Base-by-base conservation (phyloP, 495 filamentous ascomycete species). In the Lasiosphaeria miniovina region DNA sequence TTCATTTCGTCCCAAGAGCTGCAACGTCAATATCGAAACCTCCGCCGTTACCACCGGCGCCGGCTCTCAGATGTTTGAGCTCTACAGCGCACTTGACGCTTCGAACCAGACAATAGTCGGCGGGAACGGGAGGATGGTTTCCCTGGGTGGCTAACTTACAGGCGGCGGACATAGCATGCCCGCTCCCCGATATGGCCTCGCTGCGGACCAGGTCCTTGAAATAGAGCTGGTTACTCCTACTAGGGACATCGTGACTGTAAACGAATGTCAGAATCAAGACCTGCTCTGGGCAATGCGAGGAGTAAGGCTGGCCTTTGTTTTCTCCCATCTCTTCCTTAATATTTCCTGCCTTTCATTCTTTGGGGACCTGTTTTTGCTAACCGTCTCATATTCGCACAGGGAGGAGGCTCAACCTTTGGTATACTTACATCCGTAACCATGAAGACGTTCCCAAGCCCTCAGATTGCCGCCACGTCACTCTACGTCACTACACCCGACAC, bases 231-330 rank as follows among this genome's bases (percentile, higher is more conserved):
- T 90, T 4, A 84, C 81, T 3, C 80, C 80, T 0, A 56, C 52
- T 0, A 86, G 87, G 0, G 70, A 81, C 1, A 74, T 83, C 15
- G 53, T 87, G 35, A 78, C 71, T 0, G 81, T 80, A 5, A 84
- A 81, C 54, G 80, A 81, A 50, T 80, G 78, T 55, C 72, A 82
- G 61, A 78, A 88, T 59, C 51, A 71, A 0, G 87, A 89, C 65
- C 64, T 90, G 6, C 89, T 85, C 68, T 89, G 84, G 86, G 87
- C 87, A 8, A 75, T 88, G 43, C 75, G 81, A 38, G 87, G 86
- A 1, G 76, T 81, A 64, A 71, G 77, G 24, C 2, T 66, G n/a
- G 1, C 41, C 5, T 46, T 14, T 48, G 1, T 14, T 50, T 7
- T 48, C 3, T 49, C 31, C 32, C 11, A 15, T 35, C 7, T 34